Percentiles rank a stretch among this genome's conserved stretches.
phyloP scores from a whole-genome alignment of 2,329 filamentous ascomycete genomes.

The Colletotrichum tofieldiae region DNA sequence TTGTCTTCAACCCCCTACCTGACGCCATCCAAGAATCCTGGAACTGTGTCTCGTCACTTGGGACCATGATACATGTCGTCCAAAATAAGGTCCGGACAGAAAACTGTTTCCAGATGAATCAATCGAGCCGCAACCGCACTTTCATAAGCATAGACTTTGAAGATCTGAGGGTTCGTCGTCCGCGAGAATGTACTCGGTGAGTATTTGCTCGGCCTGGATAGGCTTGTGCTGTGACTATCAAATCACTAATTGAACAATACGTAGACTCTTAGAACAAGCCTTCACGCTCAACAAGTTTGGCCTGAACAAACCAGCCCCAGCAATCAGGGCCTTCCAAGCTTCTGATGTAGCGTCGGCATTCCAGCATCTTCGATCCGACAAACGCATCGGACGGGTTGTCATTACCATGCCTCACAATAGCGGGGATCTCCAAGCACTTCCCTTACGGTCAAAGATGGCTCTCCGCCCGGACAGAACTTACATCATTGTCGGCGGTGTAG shows the following conservation, averaged over 20 bases:
- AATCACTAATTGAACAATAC: not conserved
- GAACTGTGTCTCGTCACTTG: slow-evolving; percentile 61
- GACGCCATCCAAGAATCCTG: slow-evolving; percentile 59
- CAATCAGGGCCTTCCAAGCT: slow-evolving; percentile 47
- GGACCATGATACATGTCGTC: slow-evolving; percentile 63
- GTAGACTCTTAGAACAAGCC: slow-evolving; percentile 26
- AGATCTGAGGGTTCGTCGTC: slow-evolving; percentile 3
- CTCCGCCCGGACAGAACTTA: slow-evolving; percentile 44
- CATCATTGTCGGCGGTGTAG: slow-evolving; percentile 52
- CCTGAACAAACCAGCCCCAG: slow-evolving; percentile 26
- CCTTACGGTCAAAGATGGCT: not conserved
- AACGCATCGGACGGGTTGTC: slow-evolving; percentile 62
- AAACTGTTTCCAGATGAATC: slow-evolving; percentile 60
- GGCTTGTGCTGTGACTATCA: not conserved
- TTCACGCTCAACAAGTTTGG: slow-evolving; percentile 22
- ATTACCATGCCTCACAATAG: slow-evolving; percentile 45
- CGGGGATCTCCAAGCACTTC: not conserved
- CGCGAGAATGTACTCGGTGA: slow-evolving; percentile 23
- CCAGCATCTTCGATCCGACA: slow-evolving; percentile 59
- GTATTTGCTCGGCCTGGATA: not conserved
- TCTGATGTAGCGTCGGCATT: slow-evolving; percentile 57
- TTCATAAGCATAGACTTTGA: slow-evolving; percentile 54
- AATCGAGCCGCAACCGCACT: slow-evolving; percentile 55
- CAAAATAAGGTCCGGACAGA: slow-evolving; percentile 57
- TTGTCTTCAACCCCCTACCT: slow-evolving; percentile 59